phyloP scores from a whole-genome alignment of 768 basidiomycete species.

The Russula griseocarnosa region DNA sequence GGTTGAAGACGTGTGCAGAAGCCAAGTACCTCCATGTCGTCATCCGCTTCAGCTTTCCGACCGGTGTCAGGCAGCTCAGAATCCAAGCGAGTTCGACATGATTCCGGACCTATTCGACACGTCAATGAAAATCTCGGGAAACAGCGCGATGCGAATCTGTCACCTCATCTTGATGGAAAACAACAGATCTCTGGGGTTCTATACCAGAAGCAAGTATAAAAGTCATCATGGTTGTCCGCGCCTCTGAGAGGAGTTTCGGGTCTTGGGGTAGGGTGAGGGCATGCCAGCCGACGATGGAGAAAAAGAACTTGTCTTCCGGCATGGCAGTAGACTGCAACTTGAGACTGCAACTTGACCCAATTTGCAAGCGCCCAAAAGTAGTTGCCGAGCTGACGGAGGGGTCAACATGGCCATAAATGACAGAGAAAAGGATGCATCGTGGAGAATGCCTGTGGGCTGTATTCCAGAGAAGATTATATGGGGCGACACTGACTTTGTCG shows the following conservation, averaged over 20 bases:
- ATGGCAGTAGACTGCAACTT: conserved; percentile 57
- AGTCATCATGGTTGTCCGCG: conserved; percentile 76
- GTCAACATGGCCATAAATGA: background rate
- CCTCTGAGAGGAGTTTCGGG: conserved; percentile 53
- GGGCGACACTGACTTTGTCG: conserved; percentile 5
- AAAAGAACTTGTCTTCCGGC: conserved; percentile 63
- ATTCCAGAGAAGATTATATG: conserved; percentile 82
- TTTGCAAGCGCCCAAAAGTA: conserved; percentile 86
- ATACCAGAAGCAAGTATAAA: conserved; percentile 81
- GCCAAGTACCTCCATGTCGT: conserved; percentile 83
- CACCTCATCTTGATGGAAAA: conserved; percentile 91
- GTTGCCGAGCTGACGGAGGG: conserved; percentile 71
- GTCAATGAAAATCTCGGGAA: conserved; percentile 45
- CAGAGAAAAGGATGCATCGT: conserved; percentile 52
- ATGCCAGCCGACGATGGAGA: conserved; percentile 91
- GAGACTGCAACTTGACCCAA: conserved; percentile 86
- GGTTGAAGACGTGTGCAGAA: background rate
- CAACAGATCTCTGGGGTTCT: conserved; percentile 63
- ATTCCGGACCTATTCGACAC: conserved; percentile 75
- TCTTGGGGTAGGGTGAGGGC: conserved; percentile 91
- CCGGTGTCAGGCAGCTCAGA: conserved; percentile 75
- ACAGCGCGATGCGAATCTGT: background rate
- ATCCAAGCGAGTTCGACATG: conserved; percentile 92
- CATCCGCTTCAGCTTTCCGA: conserved; percentile 84
- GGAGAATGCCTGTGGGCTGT: conserved; percentile 88